Evolutionary conservation across 1,139 yeast genomes (phyloP).

Genomic region (Wickerhamiella infanticola): DNA sequence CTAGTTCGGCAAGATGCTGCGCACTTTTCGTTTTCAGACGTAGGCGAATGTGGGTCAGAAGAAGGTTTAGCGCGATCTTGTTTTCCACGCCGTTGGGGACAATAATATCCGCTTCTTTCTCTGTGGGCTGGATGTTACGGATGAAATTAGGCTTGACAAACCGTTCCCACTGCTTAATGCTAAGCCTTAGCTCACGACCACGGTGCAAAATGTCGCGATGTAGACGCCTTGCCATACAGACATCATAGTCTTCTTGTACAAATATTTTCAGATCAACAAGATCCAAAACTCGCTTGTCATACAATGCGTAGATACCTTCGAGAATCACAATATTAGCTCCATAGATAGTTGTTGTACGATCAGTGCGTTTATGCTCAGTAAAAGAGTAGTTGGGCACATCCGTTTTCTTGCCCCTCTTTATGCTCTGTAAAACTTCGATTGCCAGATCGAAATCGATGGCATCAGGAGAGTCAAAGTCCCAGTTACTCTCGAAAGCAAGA

Average conservation of each 20-base stretch:
- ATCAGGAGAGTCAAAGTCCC: conserved; percentile 76
- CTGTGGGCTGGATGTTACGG: conserved; percentile 57
- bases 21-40: conserved; percentile 52
- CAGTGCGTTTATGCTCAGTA: conserved; percentile 53
- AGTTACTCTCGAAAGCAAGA: conserved; percentile 49
- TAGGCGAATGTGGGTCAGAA: conserved; percentile 64
- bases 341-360: conserved; percentile 56
- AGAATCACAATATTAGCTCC: conserved; percentile 89
- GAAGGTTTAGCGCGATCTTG: conserved; percentile 57
- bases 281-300: conserved; percentile 50
- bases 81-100: conserved; percentile 85
- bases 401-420: conserved; percentile 49
- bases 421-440: conserved; percentile 42
- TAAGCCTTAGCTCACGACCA: conserved; percentile 71
- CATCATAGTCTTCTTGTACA: conserved; percentile 87
- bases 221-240: conserved; percentile 77
- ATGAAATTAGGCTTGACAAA: conserved; percentile 91
- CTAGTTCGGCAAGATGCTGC: conserved; percentile 46
- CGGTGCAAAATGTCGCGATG: conserved; percentile 74
- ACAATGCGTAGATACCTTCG: conserved; percentile 81
- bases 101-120: conserved; percentile 67
- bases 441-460: conserved; percentile 68
- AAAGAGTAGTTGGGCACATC: conserved; percentile 83
- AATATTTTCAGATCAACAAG: conserved; percentile 77
- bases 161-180: conserved; percentile 73